These are phyloP conservation scores for Hypoxylon sp. DNA, from an alignment of 2,329 filamentous ascomycete genomes.

Conservation along the genomic window DNA sequence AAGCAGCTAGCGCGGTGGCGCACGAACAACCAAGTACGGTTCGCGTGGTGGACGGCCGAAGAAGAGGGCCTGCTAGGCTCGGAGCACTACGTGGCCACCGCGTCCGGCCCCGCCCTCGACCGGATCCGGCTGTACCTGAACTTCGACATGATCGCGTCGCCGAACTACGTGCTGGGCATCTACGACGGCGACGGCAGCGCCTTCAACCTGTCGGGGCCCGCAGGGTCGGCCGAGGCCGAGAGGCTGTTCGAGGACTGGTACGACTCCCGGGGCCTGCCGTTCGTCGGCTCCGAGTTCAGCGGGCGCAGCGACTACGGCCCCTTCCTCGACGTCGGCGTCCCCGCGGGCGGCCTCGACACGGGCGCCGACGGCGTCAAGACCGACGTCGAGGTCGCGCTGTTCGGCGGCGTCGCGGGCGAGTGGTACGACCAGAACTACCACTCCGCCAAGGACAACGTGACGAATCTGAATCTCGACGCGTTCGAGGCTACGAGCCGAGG, in stretches of 20 bases:
- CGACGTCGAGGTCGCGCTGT: conserved; percentile 58
- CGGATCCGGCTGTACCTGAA: conserved; percentile 69
- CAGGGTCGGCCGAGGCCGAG: conserved; percentile 64
- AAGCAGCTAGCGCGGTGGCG: conserved; percentile 64
- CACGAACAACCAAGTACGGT: conserved; percentile 68
- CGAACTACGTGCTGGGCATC: conserved; percentile 61
- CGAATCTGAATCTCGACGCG: conserved; percentile 61
- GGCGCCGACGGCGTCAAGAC: conserved; percentile 69
- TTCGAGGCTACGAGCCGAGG: conserved; percentile 64
- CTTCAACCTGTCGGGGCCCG: conserved; percentile 62
- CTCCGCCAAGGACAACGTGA: conserved; percentile 58
- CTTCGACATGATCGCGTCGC: conserved; percentile 67
- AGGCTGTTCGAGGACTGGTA: conserved; percentile 61
- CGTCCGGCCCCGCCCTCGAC: conserved; percentile 56
- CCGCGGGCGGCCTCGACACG: conserved; percentile 66
- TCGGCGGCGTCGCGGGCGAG: conserved; percentile 63
- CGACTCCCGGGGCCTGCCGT: conserved; percentile 54
- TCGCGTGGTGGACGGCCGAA: conserved; percentile 71
- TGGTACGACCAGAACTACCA: conserved; percentile 67
- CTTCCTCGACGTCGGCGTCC: conserved; percentile 64
- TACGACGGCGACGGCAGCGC: conserved; percentile 64
- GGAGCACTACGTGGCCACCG: conserved; percentile 60
- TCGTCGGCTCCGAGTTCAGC: conserved; percentile 69
- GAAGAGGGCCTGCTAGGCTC: conserved; percentile 70
- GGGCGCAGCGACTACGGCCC: conserved; percentile 68